Evolutionary conservation across 345 rosid species (phyloP), one percentile per base, ranked within the genome.

Genomic region (Crucihimalaya himalaica): DNA sequence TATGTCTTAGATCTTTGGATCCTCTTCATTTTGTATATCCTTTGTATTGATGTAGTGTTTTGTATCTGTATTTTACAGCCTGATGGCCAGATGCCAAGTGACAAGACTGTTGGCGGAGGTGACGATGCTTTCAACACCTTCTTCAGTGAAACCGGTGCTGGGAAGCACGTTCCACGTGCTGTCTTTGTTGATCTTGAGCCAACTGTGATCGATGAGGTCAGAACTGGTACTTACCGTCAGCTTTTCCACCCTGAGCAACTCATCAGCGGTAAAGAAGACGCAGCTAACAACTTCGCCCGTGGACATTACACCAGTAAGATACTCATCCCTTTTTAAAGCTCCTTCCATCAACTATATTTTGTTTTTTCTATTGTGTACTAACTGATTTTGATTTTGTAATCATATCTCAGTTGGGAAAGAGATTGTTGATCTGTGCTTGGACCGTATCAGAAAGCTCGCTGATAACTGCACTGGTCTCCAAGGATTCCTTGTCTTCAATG

Each of bases 391-490:
- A 0, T 39, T 53, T 43, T 40, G 53, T 15, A 18, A 4, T 40
- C 0, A 28, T 19, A 0, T 52, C 12, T 63, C 82, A 88, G 93
- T 89, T 81, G 95, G 92, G 35, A 89, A 89, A 74, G 92, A 89
- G 45, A 89, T 89, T 78, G 95, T 89, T 52, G 95, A 89, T 59
- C 81, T 89, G 60, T 89, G 95, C 80, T 72, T 89, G 73, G 92
- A 89, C 79, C 90, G 90, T 28, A 87, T 87, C 65, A 74, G 92
- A 39, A 89, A 89, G 86, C 84, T 89, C 27, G 95, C 95, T 21
- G 95, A 89, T 68, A 89, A 89, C 79, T 89, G 95, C 72, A 89
- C 95, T 56, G 95, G 95, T 74, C 95, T 89, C 13, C 92, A 87
- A 78, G 95, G 95, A 0, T 89, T 88, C 85, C 87, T 88, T 45